Conservation (phyloP, 305 asterid species). For the Fraxinus angustifolia region DNA sequence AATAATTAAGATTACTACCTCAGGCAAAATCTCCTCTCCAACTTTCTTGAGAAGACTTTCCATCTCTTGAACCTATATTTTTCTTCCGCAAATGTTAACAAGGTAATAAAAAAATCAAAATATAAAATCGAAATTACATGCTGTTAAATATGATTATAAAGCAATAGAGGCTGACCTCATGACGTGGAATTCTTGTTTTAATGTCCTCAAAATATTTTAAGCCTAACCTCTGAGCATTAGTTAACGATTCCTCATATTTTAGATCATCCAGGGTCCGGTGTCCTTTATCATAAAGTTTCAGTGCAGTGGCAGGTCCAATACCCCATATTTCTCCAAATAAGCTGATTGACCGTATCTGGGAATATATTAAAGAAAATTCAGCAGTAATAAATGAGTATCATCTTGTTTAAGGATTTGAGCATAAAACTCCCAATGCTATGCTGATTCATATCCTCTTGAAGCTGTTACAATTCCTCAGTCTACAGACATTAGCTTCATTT, state of each 20-base stretch:
- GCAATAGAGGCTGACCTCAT: conserved; percentile 51
- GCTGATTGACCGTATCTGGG: conserved; percentile 75
- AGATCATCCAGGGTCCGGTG: conserved; percentile 74
- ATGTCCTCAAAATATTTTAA: conserved; percentile 81
- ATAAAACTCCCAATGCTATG: conserved; percentile 6
- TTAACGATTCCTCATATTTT: conserved; percentile 63
- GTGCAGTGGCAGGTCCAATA: conserved; percentile 82
- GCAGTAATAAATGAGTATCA: neutral
- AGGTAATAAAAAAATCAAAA: neutral
- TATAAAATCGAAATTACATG: neutral
- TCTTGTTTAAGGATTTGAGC: neutral
- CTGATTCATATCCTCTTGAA: conserved; percentile 1
- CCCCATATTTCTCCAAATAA: conserved; percentile 99
- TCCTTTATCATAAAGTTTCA: conserved; percentile 90
- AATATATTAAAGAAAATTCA: conserved; percentile 18
- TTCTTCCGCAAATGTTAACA: conserved; percentile 3
- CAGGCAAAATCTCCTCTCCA: conserved; percentile 78
- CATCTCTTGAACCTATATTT: conserved; percentile 79
- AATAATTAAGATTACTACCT: conserved; percentile 48
- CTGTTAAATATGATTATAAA: conserved; percentile 9
- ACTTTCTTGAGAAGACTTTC: conserved; percentile 62
- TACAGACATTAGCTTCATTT: neutral
- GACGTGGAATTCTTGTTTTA: conserved; percentile 79
- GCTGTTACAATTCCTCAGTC: conserved; percentile 10
- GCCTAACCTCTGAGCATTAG: conserved; percentile 76